phyloP scores from a whole-genome alignment of 306 rosid species.

The Gleditsia sinensis region DNA sequence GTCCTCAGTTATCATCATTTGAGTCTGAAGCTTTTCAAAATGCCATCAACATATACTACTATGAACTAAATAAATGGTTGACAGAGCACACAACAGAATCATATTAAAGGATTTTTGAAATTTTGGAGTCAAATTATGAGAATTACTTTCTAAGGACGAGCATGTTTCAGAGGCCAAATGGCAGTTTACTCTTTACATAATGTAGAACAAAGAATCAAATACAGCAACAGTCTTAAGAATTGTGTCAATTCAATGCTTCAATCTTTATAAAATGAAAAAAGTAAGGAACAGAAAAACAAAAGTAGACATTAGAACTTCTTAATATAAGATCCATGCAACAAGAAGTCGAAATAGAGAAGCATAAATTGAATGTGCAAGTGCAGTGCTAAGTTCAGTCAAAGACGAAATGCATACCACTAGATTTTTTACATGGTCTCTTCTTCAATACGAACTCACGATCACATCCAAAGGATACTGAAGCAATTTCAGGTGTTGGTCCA shows the following conservation, averaged over 20 bases:
- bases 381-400: background rate
- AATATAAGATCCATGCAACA: background rate
- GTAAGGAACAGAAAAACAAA: background rate
- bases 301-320: background rate
- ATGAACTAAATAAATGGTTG: no score
- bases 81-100: no score
- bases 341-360: background rate
- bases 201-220: background rate
- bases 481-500: constrained; percentile 83
- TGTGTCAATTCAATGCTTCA: background rate
- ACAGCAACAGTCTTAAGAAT: background rate
- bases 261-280: background rate
- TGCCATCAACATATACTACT: no score
- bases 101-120: no score
- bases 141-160: no score
- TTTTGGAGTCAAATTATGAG: no score
- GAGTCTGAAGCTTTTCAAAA: no score
- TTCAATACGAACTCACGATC: constrained; percentile 88
- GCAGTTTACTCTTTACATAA: no score
- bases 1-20: no score
- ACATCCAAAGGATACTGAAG: constrained; percentile 82
- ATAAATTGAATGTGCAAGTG: background rate
- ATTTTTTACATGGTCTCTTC: constrained; percentile 56
- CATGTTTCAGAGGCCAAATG: no score
- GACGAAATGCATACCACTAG: constrained; percentile 48